Base-by-base conservation (phyloP, 805 yeast species). In the Torulaspora quercuum region DNA sequence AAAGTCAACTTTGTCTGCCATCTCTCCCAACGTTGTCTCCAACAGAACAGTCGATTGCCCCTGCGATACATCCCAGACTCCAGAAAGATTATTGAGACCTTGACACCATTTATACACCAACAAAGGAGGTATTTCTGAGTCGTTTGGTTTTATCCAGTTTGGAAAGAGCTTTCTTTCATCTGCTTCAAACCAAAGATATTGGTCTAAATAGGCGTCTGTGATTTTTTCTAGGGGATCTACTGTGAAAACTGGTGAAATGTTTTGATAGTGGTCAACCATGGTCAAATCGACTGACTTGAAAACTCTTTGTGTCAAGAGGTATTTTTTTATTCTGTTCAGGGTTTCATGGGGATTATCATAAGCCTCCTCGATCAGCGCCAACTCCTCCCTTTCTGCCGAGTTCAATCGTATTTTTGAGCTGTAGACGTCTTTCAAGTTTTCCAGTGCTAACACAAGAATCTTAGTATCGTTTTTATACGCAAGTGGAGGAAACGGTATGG, bases 261-360 rank as follows among this genome's bases (percentile, higher is more conserved):
- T 82, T 44, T 82, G 83, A 57, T 85, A 87, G 49, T 86, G 78
- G 55, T 92, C 99, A 80, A 84, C 79, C 94, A 92, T 82, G 36
- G 87, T 90, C 23, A 92, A 55, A 1, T 79, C 78, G 2, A 82
- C 86, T 40, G 92, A 97, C 56, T 89, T 89, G 65, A 92, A 92
- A 7, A 87, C 92, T 44, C 97, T 70, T 58, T 89, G 96, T 0
- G 96, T 84, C 39, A 88, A 65, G 30, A 92, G 63, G 27, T 80
- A 79, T 50, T 82, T 81, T 61, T 92, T 92, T 38, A 92, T 75
- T 44, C 95, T 75, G 10, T 82, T 82, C 40, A 92, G 67, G 44
- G 89, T 82, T 54, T 94, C 97, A 57, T 88, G 95, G 0, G 99
- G 99, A 49, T 87, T 86, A 53, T 92, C 99, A 57, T 87, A 92